Conservation (phyloP, 768 basidiomycete species). For the Glaciozyma martinii region DNA sequence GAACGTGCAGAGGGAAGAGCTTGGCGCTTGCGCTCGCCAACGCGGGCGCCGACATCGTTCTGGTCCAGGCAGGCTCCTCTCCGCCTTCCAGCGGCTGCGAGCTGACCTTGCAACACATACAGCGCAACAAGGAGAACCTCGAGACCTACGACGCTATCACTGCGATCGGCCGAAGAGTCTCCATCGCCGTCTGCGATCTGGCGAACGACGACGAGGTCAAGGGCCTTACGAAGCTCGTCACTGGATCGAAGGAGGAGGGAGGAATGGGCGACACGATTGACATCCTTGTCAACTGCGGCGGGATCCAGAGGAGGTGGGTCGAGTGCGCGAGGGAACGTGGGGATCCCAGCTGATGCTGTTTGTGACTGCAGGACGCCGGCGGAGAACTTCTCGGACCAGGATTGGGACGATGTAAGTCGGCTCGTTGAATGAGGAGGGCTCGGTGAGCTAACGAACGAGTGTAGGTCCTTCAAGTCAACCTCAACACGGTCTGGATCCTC, state of each 20-base stretch:
- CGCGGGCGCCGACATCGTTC: conserved; percentile 40
- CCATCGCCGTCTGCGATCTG: conserved; percentile 54
- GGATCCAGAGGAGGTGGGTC: conserved; percentile 46
- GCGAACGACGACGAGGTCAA: conserved; percentile 48
- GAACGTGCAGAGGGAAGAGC: conserved; percentile 35
- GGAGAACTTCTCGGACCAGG: conserved; percentile 52
- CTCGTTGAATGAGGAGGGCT: not conserved
- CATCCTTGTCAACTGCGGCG: conserved; percentile 62
- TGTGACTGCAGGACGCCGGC: not conserved
- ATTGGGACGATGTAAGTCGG: conserved; percentile 58
- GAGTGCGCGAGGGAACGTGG: conserved; percentile 30
- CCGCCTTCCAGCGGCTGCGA: not conserved
- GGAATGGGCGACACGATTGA: conserved; percentile 51
- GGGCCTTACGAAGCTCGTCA: conserved; percentile 47
- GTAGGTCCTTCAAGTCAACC: conserved; percentile 55
- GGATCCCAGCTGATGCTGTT: not conserved
- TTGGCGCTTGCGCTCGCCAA: conserved; percentile 42
- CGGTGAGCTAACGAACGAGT: conserved; percentile 50
- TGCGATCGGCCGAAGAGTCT: conserved; percentile 37
- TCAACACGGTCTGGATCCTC: conserved; percentile 77
- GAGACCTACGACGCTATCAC: conserved; percentile 39
- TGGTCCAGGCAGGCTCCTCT: not conserved
- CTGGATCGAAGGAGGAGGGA: conserved; percentile 38
- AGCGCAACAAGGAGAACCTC: conserved; percentile 44
- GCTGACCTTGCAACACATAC: conserved; percentile 33